These are phyloP conservation scores for Phaeotremella fagi DNA, from an alignment of 768 basidiomycete species.

Conservation along the genomic window DNA sequence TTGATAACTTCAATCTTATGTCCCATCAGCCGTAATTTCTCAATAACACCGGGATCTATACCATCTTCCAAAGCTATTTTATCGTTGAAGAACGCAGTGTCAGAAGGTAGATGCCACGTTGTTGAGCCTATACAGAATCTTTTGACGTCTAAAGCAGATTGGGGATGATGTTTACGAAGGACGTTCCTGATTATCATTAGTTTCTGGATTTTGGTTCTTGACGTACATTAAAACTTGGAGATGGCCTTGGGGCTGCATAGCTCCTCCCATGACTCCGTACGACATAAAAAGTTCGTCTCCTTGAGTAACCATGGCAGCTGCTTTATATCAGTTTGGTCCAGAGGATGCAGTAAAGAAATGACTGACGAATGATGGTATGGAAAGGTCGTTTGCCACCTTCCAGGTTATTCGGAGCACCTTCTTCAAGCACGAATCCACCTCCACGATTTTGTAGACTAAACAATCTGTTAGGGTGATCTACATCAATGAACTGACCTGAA, in stretches of 20 bases:
- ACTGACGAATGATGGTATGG: constrained; percentile 23
- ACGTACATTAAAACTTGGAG: constrained; percentile 26
- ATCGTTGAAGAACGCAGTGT: constrained; percentile 8
- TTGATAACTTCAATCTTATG: constrained; percentile 16
- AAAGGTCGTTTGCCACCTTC: constrained; percentile 52
- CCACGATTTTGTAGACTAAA: constrained; percentile 82
- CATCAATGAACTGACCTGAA: constrained; percentile 51
- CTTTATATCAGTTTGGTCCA: background rate
- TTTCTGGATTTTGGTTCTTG: background rate
- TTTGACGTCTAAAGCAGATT: constrained; percentile 26
- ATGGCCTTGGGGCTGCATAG: constrained; percentile 31
- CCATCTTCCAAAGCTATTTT: constrained; percentile 28
- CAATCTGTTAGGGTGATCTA: background rate
- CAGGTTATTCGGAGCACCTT: constrained; percentile 77
- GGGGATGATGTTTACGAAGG: constrained; percentile 23
- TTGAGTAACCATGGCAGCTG: constrained; percentile 28
- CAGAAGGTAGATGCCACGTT: background rate
- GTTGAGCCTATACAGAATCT: constrained; percentile 26
- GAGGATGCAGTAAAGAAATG: background rate
- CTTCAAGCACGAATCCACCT: constrained; percentile 66
- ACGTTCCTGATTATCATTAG: constrained; percentile 11
- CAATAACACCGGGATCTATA: constrained; percentile 8
- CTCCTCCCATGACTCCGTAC: constrained; percentile 31
- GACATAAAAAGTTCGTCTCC: constrained; percentile 25
- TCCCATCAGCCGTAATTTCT: constrained; percentile 15